Base-by-base conservation (phyloP, 2,329 filamentous ascomycete genomes). In the Curvularia verruculosa region DNA sequence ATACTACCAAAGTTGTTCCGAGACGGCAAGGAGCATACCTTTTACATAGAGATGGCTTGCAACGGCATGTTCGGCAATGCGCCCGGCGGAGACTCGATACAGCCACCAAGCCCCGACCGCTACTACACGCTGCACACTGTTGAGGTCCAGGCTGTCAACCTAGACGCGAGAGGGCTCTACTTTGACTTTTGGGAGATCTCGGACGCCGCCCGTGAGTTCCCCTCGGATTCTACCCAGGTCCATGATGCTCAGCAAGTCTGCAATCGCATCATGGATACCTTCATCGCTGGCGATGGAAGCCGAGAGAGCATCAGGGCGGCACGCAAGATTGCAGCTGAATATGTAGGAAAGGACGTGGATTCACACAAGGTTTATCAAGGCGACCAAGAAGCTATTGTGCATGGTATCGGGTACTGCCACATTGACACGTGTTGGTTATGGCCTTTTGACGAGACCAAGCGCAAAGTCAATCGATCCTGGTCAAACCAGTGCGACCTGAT, bases 381-480 rank as follows among this genome's bases (percentile, higher is more conserved):
- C 48, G 88, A 87, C 60, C 88, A 88, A 24, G 83, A 89, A 31
- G 86, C 91, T 1, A 83, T 96, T 57, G 91, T 98, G 3, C 95
- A 87, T 67, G 94, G 87, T 34, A 94, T 98, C 64, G 95, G 95
- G 0, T 92, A 99, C 75, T 99, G 95, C 68, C 95, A 99, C 77
- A 99, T 99, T 65, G 95, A 98, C 78, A 96, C 90, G 26, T 97
- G 94, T 78, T 99, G 95, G 95, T 83, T 99, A 34, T 99, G 95
- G 95, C 95, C 95, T 0, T 99, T 92, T 85, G 95, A 90, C 9
- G 95, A 99, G 81, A 98, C 95, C 0, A 97, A 96, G 80, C 90
- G 95, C 70, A 99, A 99, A 81, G 89, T 98, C 28, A 93, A 89
- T 19, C 87, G 95, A 44, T 97, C 93, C 9, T 99, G 95, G 95